Conservation (phyloP, 2,329 filamentous ascomycete genomes). For the Diaporthe citri region DNA sequence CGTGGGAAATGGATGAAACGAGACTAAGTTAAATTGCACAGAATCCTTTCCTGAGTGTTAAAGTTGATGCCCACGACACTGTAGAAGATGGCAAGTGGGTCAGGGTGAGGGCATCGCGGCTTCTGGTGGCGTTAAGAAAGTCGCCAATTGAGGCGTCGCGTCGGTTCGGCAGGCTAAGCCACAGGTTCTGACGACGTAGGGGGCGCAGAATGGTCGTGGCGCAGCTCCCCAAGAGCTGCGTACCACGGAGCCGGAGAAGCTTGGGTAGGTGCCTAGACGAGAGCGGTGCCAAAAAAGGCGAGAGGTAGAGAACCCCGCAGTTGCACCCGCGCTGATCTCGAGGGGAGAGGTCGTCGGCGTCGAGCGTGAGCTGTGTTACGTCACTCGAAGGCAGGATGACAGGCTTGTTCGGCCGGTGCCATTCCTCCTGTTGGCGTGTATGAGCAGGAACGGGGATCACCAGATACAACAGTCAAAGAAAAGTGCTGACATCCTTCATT, state of each 20-base stretch:
- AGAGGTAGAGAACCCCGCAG: conserved; percentile 10
- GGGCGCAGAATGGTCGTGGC: background rate
- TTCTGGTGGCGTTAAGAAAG: background rate
- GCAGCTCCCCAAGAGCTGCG: background rate
- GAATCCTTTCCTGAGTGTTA: background rate
- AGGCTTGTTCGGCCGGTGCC: background rate
- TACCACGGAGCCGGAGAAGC: background rate
- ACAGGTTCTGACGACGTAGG: background rate
- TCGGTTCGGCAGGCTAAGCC: background rate
- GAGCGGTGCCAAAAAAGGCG: background rate
- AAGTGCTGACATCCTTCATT: background rate
- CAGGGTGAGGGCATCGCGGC: background rate
- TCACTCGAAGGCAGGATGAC: background rate
- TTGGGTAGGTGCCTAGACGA: background rate
- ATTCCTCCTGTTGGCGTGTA: background rate
- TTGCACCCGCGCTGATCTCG: background rate
- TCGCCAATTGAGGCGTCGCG: background rate
- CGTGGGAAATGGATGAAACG: background rate
- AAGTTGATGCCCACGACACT: background rate
- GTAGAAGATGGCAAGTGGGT: too few species aligned
- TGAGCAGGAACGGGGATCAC: background rate
- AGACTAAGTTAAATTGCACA: background rate
- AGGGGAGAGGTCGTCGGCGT: background rate
- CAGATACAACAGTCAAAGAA: background rate
- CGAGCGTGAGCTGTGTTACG: background rate